Base-by-base conservation (phyloP, 805 yeast genomes). In the Teunomyces pallodes region DNA sequence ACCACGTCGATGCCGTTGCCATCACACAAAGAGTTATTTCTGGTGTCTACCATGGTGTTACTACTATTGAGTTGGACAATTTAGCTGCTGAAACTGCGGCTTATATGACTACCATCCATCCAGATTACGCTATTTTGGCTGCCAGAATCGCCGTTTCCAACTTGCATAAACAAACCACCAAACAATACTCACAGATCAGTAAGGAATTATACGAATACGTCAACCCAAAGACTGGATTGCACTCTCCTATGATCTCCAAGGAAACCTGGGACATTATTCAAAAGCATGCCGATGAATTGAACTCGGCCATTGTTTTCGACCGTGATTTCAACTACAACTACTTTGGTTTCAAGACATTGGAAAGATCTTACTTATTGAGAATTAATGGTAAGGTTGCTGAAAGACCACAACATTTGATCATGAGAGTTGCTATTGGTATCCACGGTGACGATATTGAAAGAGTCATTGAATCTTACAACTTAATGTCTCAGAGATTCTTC, bases 1-100 rank as follows among this genome's bases (percentile, higher is more conserved):
- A 79, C 42, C 97, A 90, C 68, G 91, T 94, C 51, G 98, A 94
- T 64, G 91, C 98, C 32, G 96, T 88, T 47, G 88, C 94, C 55
- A 90, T 94, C 69, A 92, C 99, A 17, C 98, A 94, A 69, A 81
- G 96, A 64, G 95, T 92, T 59, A 91, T 90, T 54, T 81, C 94
- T 10, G 99, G 99, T 66, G 97, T 94, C 48, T 94, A 92, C 69
- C 95, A 90, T 62, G 98, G 98, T 61, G 99, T 94, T 46, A 90
- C 92, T 61, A 94, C 98, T 47, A 80, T 86, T 52, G 97, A 94
- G 53, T 69, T 73, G 53, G 78, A 73, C 55, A 72, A 73, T 58
- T 71, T 73, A 56, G 91, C 98, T 43, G 97, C 98, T 39, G 99
- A 94, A 71, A 90, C 97, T 32, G 96, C 97, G 49, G 98, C 98